Evolutionary conservation across 306 rosid species (phyloP), one percentile per base, ranked within the genome.

Genomic region (Sechiopsis laciniata): DNA sequence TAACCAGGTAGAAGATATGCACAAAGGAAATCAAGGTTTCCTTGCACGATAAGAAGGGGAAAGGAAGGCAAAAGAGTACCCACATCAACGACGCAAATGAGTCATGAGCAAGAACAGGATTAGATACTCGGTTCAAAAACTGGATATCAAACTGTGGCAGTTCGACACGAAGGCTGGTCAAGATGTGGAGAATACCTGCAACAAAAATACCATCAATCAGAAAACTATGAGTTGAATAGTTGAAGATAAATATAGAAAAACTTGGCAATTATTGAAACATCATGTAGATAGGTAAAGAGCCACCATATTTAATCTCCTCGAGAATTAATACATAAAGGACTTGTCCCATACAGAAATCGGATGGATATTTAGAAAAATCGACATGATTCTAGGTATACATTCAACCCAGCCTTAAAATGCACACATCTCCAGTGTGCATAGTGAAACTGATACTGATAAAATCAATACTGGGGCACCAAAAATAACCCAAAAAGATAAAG

Each of bases 41-140:
- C 80, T 91, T 86, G 70, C 99, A 91, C 13, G 88, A 82, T 79
- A 91, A 81, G 82, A 89, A 86, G 48, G 88, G 99, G 78, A 77
- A 75, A 19, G 99, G 99, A 26, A 95, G 92, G 79, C 96, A 95
- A 85, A 85, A 91, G 55, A 95, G 90, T 78, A 85, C 82, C 99
- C 96, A 95, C 96, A 95, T 95, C 87, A 95, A 87, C 13, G 99
- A 84, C 57, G 96, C 86, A 81, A 95, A 95, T 26, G 99, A 95
- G 63, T 95, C 97, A 72, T 77, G 86, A 7, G 87, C 78, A 88
- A 95, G 88, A 50, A 91, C 81, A 74, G 99, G 99, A 78, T 89
- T 92, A 73, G 95, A 85, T 74, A 92, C 97, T 77, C 81, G 85
- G 26, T 75, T 86, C 96, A 96, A 88, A 78, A 95, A 89, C 76